A percentile compares a stretch with the other conserved stretches of the same genome.
phyloP scores from a whole-genome alignment of 257 asterid species.

The Ocimum tenuiflorum region DNA sequence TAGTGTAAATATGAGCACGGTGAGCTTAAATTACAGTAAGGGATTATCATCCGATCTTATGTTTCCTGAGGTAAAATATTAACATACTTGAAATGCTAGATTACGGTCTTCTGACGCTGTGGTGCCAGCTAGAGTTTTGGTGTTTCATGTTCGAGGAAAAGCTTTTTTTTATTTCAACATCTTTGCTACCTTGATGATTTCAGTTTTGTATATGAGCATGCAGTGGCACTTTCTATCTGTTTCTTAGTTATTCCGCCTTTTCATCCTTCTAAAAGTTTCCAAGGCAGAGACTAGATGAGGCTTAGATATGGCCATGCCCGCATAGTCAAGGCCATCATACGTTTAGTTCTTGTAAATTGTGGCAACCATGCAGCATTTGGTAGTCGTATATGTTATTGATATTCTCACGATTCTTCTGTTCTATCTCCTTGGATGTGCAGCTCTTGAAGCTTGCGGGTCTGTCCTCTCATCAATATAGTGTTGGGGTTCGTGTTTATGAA shows the following conservation, averaged over 20 bases:
- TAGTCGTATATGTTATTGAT: slow-evolving; percentile 8
- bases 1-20: not conserved
- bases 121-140: not conserved
- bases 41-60: not conserved
- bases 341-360: not conserved
- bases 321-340: not conserved
- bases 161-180: not conserved
- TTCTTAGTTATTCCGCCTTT: not conserved
- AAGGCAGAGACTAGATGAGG: slow-evolving; percentile 3
- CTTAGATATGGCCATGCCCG: not conserved
- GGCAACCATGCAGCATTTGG: not conserved
- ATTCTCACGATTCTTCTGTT: slow-evolving; percentile 19
- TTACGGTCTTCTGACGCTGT: not conserved
- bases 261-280: not conserved
- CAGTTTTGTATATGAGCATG: not conserved
- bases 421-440: slow-evolving; percentile 42
- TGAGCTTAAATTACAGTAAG: not conserved
- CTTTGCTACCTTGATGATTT: not conserved
- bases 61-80: not conserved
- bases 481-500: slow-evolving; percentile 51
- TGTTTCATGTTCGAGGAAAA: not conserved
- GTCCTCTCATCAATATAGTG: slow-evolving; percentile 60
- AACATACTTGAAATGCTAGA: not conserved
- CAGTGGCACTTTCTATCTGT: not conserved
- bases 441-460: slow-evolving; percentile 56